Evolutionary conservation across 164 flowering plant species (phyloP).

Genomic region (Chloranthus sessilifolius): DNA sequence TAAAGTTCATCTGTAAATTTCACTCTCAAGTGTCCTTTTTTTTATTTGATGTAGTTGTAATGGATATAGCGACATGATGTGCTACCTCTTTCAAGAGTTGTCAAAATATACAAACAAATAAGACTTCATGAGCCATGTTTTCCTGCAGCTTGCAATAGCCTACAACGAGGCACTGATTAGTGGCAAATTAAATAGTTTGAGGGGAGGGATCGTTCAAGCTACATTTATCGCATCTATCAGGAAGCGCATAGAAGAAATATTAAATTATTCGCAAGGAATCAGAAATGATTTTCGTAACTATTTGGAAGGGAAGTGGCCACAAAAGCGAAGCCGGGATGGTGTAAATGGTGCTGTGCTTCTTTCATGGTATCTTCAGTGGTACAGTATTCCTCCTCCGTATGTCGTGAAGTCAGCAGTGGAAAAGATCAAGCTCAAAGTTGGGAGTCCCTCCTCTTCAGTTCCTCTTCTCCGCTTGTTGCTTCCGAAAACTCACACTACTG

Average conservation of each 20-base stretch:
- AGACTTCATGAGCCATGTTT: no score
- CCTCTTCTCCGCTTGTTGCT: slow-evolving; percentile 66
- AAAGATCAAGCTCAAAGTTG: slow-evolving; percentile 35
- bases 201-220: slow-evolving; percentile 66
- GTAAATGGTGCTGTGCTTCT: slow-evolving; percentile 30
- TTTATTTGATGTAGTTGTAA: no score
- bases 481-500: slow-evolving; percentile 56
- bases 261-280: slow-evolving; percentile 26
- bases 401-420: slow-evolving; percentile 40
- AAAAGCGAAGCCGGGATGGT: slow-evolving; percentile 15
- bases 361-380: slow-evolving; percentile 89
- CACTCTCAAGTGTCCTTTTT: no score
- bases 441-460: slow-evolving; percentile 31
- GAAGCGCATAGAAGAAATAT: slow-evolving; percentile 69
- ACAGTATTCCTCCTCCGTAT: slow-evolving; percentile 47
- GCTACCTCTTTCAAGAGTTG: no score
- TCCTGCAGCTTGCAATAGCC: slow-evolving; percentile 69
- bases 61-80: no score
- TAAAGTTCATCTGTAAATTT: no score
- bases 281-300: slow-evolving; percentile 37
- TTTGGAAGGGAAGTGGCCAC: slow-evolving; percentile 63
- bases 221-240: slow-evolving; percentile 62
- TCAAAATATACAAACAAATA: no score
- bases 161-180: slow-evolving; percentile 63
- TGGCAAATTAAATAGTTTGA: slow-evolving; percentile 52